phyloP scores from a whole-genome alignment of 371 early-diverging fungal species.

The Funneliformis caledonium region DNA sequence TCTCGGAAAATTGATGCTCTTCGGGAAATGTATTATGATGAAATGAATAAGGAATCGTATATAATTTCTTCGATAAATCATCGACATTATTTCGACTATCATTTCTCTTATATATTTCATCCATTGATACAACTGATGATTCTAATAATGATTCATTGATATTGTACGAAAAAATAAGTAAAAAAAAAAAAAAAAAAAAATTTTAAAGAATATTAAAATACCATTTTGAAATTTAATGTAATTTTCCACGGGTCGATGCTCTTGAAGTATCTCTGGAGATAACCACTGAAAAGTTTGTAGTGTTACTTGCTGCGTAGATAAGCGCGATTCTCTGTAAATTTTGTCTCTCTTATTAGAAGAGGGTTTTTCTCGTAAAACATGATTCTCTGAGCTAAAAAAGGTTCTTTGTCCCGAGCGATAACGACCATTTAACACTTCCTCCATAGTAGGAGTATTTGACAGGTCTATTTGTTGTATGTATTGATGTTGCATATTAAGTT shows the following conservation, averaged over 20 bases:
- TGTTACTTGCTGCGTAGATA: background rate
- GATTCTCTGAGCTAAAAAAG: background rate
- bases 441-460: conserved; percentile 3
- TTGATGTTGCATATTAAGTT: background rate
- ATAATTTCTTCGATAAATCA: background rate
- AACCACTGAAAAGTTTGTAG: background rate
- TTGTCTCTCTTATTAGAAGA: background rate
- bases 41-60: background rate
- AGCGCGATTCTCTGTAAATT: background rate
- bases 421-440: conserved; percentile 3
- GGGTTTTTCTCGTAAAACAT: background rate
- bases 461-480: background rate
- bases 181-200: no score
- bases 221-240: background rate
- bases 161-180: background rate
- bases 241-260: background rate
- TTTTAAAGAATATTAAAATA: background rate
- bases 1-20: background rate
- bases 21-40: background rate
- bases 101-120: background rate
- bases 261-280: background rate
- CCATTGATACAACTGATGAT: background rate
- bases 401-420: background rate
- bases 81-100: background rate
- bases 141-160: background rate